phyloP scores from a whole-genome alignment of 768 basidiomycete genomes.

The Boletus speciosus region DNA sequence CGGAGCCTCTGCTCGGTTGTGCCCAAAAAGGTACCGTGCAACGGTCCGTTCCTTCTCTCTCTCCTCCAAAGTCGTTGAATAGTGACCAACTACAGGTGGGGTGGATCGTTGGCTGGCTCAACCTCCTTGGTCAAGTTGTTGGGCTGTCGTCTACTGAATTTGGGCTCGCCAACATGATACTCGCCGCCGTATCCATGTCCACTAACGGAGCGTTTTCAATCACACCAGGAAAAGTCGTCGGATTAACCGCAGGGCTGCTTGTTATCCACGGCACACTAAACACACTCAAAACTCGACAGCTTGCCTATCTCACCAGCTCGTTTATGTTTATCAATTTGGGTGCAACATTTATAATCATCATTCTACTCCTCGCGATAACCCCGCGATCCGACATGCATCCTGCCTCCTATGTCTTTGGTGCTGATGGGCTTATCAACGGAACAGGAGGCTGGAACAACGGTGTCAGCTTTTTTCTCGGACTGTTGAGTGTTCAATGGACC shows the following conservation, averaged over 20 bases:
- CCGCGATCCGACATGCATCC: conserved; percentile 53
- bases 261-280: conserved; percentile 42
- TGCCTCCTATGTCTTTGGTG: conserved; percentile 54
- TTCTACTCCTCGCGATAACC: conserved; percentile 43
- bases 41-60: conserved; percentile 37
- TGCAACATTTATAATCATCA: conserved; percentile 39
- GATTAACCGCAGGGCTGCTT: conserved; percentile 39
- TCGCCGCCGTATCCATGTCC: conserved; percentile 24
- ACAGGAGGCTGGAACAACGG: conserved; percentile 42
- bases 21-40: conserved; percentile 61
- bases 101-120: conserved; percentile 34
- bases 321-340: conserved; percentile 48
- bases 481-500: conserved; percentile 48
- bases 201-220: conserved; percentile 34
- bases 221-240: conserved; percentile 38
- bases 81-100: conserved; percentile 17
- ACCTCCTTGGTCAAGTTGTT: conserved; percentile 23
- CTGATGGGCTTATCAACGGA: conserved; percentile 36
- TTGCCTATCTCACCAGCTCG: conserved; percentile 29
- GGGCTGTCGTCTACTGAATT: conserved; percentile 36
- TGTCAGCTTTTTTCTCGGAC: conserved; percentile 43
- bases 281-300: conserved; percentile 41
- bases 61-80: background rate
- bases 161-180: conserved; percentile 36
- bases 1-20: conserved; percentile 76